A percentile compares a stretch with the other conserved stretches of the same genome.
phyloP scores from a whole-genome alignment of 257 asterid genomes.

The Salvia miltiorrhiza region DNA sequence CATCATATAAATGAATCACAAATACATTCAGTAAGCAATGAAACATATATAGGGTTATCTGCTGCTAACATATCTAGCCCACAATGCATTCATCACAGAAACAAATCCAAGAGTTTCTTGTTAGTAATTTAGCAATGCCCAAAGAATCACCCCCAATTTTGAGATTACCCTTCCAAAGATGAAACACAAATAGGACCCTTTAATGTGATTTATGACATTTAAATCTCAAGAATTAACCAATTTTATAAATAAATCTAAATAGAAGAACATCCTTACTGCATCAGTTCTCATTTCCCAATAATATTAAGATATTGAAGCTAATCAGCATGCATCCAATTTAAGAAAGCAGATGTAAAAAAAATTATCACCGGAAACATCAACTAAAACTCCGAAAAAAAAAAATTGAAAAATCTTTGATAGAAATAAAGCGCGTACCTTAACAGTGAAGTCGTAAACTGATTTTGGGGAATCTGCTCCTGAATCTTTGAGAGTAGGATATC shows the following conservation, averaged over 20 bases:
- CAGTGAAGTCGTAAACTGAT: constrained; percentile 58
- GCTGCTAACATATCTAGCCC: too few relatives aligned
- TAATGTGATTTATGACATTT: too few relatives aligned
- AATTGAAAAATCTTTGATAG: background rate
- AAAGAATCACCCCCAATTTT: too few relatives aligned
- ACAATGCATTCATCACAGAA: too few relatives aligned
- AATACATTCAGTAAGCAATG: too few relatives aligned
- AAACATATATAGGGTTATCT: too few relatives aligned
- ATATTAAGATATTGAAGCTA: background rate
- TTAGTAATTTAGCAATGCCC: too few relatives aligned
- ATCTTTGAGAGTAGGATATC: constrained; percentile 15
- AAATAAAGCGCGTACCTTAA: constrained; percentile 37
- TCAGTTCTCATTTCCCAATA: background rate
- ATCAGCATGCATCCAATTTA: background rate
- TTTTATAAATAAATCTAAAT: background rate
- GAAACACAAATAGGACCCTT: background rate
- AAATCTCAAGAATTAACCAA: background rate
- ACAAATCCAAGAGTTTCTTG: too few relatives aligned
- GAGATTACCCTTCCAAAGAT: background rate
- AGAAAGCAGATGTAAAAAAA: background rate
- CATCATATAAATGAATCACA: too few relatives aligned
- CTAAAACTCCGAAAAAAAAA: too few relatives aligned
- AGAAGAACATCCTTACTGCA: too few relatives aligned
- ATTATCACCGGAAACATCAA: too few relatives aligned
- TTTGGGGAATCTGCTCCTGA: constrained; percentile 17